Conservation (phyloP, 441 rosid species). For the Erysimum pusillum region DNA sequence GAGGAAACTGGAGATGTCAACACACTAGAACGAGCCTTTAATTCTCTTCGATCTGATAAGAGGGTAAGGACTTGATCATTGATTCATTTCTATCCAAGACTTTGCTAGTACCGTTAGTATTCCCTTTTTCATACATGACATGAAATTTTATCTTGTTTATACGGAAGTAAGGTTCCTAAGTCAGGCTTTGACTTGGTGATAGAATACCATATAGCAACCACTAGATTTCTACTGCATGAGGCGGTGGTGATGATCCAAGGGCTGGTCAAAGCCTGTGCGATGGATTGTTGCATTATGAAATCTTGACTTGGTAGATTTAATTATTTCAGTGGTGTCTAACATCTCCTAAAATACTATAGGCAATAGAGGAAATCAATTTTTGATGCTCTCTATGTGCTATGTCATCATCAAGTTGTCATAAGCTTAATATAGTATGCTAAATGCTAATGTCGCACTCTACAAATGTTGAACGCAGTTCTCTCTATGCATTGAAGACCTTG, state of each 20-base stretch:
- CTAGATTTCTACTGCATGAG: slow-evolving; percentile 32
- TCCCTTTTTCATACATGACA: slow-evolving; percentile 22
- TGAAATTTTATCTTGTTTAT: slow-evolving; percentile 6
- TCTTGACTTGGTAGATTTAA: slow-evolving; percentile 30
- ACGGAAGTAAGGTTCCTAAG: background rate
- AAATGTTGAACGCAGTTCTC: slow-evolving; percentile 71
- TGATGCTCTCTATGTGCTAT: slow-evolving; percentile 16
- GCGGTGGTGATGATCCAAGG: slow-evolving; percentile 15
- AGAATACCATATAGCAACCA: slow-evolving; percentile 28
- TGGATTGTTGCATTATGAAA: slow-evolving; percentile 27
- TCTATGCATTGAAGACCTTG: slow-evolving; percentile 93
- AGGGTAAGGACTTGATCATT: slow-evolving; percentile 67
- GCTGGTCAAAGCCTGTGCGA: slow-evolving; percentile 29
- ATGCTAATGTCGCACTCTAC: slow-evolving; percentile 26
- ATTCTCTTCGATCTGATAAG: slow-evolving; percentile 87
- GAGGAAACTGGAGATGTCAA: slow-evolving; percentile 89
- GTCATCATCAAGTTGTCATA: slow-evolving; percentile 37
- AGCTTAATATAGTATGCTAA: slow-evolving; percentile 23
- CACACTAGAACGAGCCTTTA: slow-evolving; percentile 91
- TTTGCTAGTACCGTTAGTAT: slow-evolving; percentile 22
- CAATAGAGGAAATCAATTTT: background rate
- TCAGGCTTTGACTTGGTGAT: slow-evolving; percentile 28
- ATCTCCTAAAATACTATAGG: slow-evolving; percentile 14
- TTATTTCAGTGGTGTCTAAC: slow-evolving; percentile 20
- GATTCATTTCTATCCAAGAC: slow-evolving; percentile 31